Percentiles rank a stretch among this genome's conserved stretches.
Evolutionary conservation across 176 grass and related monocot species (phyloP).

Genomic region (Zea luxurians): DNA sequence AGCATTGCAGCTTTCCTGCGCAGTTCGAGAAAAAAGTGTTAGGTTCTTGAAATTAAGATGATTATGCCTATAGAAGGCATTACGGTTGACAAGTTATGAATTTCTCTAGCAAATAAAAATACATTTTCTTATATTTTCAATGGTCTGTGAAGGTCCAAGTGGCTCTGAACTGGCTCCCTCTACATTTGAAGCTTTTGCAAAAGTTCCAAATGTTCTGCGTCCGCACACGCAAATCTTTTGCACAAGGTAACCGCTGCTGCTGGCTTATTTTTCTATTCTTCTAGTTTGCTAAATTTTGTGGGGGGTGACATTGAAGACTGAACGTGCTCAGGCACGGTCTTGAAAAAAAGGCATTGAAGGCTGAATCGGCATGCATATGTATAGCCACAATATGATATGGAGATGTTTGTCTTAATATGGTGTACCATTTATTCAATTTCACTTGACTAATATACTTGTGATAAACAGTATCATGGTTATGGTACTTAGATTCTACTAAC

Average conservation of each 20-base stretch:
- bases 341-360: not conserved
- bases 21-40: not conserved
- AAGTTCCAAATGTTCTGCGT: constrained; percentile 85
- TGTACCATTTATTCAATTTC: not conserved
- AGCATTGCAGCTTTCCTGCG: too few species aligned
- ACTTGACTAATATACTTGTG: constrained; percentile 17
- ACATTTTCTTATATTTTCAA: constrained; percentile 34
- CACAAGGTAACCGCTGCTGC: constrained; percentile 61
- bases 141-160: constrained; percentile 72
- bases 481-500: constrained; percentile 4
- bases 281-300: constrained; percentile 27
- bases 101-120: constrained; percentile 19
- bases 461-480: constrained; percentile 6
- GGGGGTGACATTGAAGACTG: constrained; percentile 1
- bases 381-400: constrained; percentile 5
- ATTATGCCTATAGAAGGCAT: constrained; percentile 9
- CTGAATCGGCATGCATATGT: constrained; percentile 19
- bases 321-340: not conserved
- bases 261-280: not conserved
- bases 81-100: not conserved
- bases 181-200: constrained; percentile 92
- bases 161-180: constrained; percentile 65
- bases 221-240: constrained; percentile 96
- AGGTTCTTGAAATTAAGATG: constrained; percentile 35
- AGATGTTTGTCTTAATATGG: not conserved